Conservation (phyloP, 768 basidiomycete species). For the Termitomyces sp. region DNA sequence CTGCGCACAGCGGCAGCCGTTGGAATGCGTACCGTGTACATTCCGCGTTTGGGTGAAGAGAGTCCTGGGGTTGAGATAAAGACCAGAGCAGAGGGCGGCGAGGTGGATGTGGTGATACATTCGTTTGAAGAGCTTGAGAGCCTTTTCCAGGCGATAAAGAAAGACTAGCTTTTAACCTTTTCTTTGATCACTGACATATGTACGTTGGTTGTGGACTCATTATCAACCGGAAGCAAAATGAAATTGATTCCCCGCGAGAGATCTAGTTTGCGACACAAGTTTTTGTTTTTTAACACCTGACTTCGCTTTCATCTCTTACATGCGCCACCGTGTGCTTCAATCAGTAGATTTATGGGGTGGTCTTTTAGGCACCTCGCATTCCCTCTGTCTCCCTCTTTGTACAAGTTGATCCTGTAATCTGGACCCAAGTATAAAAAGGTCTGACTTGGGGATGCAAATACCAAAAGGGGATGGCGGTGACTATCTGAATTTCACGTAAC, state of each 20-base stretch:
- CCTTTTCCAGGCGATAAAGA: constrained; percentile 7
- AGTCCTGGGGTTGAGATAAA: constrained; percentile 23
- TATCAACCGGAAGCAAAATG: neutral
- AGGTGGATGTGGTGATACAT: constrained; percentile 53
- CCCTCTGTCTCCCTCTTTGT: neutral
- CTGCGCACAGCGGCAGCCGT: constrained; percentile 46
- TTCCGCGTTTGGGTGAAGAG: constrained; percentile 50
- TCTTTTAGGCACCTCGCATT: neutral
- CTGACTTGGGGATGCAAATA: neutral
- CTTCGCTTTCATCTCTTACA: neutral
- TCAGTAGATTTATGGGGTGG: neutral
- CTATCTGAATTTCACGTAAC: constrained; percentile 1
- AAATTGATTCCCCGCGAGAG: neutral
- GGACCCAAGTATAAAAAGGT: neutral
- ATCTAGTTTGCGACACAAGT: neutral
- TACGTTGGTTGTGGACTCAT: neutral
- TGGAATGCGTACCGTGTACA: constrained; percentile 59
- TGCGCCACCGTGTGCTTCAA: neutral
- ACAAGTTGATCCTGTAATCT: neutral
- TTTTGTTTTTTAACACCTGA: neutral
- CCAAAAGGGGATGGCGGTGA: constrained; percentile 11
- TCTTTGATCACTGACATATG: neutral
- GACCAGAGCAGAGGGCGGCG: constrained; percentile 50
- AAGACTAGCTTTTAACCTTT: neutral
- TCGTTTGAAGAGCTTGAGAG: constrained; percentile 48